phyloP scores from a whole-genome alignment of 73 alveolate genomes.

The Tetrahymena malaccensis region DNA sequence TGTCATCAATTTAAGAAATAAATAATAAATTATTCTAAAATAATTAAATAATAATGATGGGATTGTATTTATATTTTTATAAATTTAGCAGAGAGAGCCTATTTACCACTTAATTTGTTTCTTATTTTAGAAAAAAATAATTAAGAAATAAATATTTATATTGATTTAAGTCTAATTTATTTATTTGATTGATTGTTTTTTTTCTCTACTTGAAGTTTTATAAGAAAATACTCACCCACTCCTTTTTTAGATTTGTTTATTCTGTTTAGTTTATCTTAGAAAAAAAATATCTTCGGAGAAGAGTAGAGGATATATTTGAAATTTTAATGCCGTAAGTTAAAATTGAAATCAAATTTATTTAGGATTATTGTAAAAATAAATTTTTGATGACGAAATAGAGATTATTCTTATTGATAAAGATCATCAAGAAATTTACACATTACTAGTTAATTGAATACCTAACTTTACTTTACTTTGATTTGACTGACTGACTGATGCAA shows the following conservation, averaged over 20 bases:
- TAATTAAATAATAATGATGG: neutral
- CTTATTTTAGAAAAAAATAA: neutral
- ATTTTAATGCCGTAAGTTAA: neutral
- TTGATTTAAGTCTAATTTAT: neutral
- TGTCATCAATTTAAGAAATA: neutral
- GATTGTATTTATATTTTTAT: neutral
- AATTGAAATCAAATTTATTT: neutral
- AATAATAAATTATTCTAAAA: neutral
- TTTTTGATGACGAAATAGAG: neutral
- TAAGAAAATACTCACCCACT: neutral
- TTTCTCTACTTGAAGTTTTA: neutral
- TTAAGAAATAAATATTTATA: too few relatives aligned
- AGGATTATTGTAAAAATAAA: neutral
- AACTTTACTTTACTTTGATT: too few relatives aligned
- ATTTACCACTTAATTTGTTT: neutral
- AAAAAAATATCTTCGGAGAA: neutral
- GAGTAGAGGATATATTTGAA: too few relatives aligned
- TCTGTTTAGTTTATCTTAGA: too few relatives aligned
- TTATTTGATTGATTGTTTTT: too few relatives aligned
- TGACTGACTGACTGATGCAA: neutral
- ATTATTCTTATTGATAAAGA: neutral
- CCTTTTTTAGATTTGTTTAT: neutral
- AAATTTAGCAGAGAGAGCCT: neutral
- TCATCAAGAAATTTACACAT: neutral
- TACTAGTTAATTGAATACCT: too few relatives aligned